These are phyloP conservation scores for Talaromyces sp. DNA, from an alignment of 2,329 filamentous ascomycete genomes.

Conservation along the genomic window DNA sequence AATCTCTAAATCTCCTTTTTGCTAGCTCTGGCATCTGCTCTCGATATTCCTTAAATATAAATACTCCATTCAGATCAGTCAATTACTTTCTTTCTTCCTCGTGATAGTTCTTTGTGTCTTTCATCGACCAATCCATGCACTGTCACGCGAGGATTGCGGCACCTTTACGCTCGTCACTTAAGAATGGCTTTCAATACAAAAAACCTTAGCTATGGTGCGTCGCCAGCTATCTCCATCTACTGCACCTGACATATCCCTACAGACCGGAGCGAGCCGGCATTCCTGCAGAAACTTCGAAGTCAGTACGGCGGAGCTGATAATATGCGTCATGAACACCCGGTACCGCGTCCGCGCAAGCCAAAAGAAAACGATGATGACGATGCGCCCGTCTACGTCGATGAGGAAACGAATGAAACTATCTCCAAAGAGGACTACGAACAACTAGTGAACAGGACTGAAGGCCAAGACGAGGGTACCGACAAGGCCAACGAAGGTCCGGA, in stretches of 20 bases:
- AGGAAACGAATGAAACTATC: conserved; percentile 43
- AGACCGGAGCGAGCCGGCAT: conserved; percentile 44
- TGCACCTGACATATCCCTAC: conserved; percentile 12
- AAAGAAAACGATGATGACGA: conserved; percentile 38
- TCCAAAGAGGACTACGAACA: conserved; percentile 43
- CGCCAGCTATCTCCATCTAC: conserved; percentile 10
- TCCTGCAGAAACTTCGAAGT: conserved; percentile 40
- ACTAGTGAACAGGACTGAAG: conserved; percentile 28
- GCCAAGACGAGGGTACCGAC: conserved; percentile 19
- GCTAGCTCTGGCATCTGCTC: too few relatives aligned
- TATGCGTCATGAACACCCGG: conserved; percentile 37
- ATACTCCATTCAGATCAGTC: too few relatives aligned
- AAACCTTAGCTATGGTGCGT: conserved; percentile 42
- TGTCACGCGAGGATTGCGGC: not conserved
- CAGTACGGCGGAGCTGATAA: conserved; percentile 35
- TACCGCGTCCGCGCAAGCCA: conserved; percentile 34
- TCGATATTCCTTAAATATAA: too few relatives aligned
- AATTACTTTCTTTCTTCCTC: too few relatives aligned
- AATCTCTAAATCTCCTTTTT: too few relatives aligned
- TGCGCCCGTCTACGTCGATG: conserved; percentile 43
- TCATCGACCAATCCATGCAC: too few relatives aligned
- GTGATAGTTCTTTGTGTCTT: not conserved
- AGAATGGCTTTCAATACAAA: conserved; percentile 43
- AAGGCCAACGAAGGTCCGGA: conserved; percentile 14
- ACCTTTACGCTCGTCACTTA: not conserved